Evolutionary conservation across 768 basidiomycete species (phyloP), one percentile per base, ranked within the genome.

Genomic region (Psilocybe sp.): DNA sequence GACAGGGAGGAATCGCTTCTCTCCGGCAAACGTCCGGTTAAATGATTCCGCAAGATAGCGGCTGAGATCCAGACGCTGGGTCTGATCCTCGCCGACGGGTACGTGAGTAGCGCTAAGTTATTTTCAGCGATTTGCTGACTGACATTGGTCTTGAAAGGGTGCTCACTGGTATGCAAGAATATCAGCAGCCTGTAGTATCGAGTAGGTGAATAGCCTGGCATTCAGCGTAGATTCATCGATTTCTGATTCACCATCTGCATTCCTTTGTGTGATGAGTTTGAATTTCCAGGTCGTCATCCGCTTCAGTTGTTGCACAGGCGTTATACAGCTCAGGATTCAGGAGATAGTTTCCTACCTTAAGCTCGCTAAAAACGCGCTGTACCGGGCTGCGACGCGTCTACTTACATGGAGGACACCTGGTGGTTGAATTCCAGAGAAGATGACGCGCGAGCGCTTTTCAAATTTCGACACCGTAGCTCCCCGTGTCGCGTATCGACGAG

Each of bases 221-320:
- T 92, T 91, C 1, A 97, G 78, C 51, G 87, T 69, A 0, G 84
- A 83, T 53, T 97, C 93, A 60, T 91, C 85, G 9, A 94, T 74
- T 54, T 92, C 85, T 3, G 85, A 81, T 60, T 89, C 85, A 40
- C 80, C 78, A 36, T 78, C 81, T 2, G 87, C 82, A 59, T 92
- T 92, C 43, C 87, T 75, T 8, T 84, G 79, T 9, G 80, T 77
- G 11, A 86, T 88, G 4, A 95, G 70, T 51, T 89, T 83, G 10
- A 87, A 80, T 92, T 98, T 98, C 93, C 95, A 98, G 0, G 92
- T 93, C 4, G 94, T 98, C 96, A 98, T 97, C 38, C 94, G 69
- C 36, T 84, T 81, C 9, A 98, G 69, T 57, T 83, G 84, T 9
- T 92, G 92, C 16, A 95, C 75, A 0, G 92, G 85, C 0, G 91